A percentile compares a stretch with the other conserved stretches of the same genome.
Evolutionary conservation across 2,329 filamentous ascomycete species (phyloP).

Genomic region (Botryotinia globosa): DNA sequence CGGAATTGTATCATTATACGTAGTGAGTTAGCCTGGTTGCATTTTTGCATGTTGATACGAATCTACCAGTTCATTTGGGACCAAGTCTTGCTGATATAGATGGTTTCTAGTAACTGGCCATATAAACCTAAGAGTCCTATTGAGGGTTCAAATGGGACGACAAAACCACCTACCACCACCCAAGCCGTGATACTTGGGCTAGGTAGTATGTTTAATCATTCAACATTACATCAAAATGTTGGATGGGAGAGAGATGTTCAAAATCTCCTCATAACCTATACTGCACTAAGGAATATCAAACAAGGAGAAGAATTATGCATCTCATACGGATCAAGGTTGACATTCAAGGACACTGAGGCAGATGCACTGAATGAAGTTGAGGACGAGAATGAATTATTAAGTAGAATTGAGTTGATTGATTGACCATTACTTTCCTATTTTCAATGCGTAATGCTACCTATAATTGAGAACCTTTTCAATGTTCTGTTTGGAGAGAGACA

Average conservation of each 20-base stretch:
- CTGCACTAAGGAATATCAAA: constrained; percentile 47
- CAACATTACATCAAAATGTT: constrained; percentile 50
- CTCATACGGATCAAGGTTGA: constrained; percentile 40
- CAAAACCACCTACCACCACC: not conserved
- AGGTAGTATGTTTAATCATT: constrained; percentile 59
- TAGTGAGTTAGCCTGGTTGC: constrained; percentile 44
- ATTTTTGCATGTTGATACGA: not conserved
- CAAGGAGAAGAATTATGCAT: constrained; percentile 55
- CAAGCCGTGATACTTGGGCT: constrained; percentile 49
- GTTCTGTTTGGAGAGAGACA: not conserved
- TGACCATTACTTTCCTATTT: constrained; percentile 18
- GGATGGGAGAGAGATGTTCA: constrained; percentile 51
- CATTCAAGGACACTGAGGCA: constrained; percentile 40
- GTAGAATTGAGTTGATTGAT: constrained; percentile 38
- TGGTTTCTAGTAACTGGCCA: constrained; percentile 25
- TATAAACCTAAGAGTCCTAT: constrained; percentile 21
- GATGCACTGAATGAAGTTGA: constrained; percentile 26
- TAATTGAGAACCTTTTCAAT: not conserved
- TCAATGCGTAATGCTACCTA: constrained; percentile 2
- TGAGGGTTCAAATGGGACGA: constrained; percentile 45
- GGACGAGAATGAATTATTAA: constrained; percentile 34
- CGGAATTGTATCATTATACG: constrained; percentile 53
- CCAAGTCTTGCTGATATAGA: not conserved
- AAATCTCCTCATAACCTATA: constrained; percentile 48
- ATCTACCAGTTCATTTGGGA: not conserved